Evolutionary conservation across 768 basidiomycete species (phyloP).

Genomic region (Strobilomyces confusus): DNA sequence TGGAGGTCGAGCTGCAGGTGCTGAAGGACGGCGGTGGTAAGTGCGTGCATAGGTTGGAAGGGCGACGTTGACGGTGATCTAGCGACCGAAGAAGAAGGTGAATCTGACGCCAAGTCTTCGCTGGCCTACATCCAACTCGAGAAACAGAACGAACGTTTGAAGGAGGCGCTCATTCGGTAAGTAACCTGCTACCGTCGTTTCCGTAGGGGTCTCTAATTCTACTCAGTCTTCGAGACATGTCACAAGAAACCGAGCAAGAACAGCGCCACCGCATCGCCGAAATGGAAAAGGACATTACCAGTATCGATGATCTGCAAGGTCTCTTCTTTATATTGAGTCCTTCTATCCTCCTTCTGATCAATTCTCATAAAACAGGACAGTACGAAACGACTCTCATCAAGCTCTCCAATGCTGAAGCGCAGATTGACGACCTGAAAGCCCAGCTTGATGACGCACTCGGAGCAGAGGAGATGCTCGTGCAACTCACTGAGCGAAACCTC

Average conservation of each 20-base stretch:
- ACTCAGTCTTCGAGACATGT: constrained; percentile 77
- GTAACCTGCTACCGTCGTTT: constrained; percentile 11
- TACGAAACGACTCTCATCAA: constrained; percentile 78
- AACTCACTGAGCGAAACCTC: constrained; percentile 91
- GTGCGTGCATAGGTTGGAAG: background rate
- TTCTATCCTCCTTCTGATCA: constrained; percentile 1
- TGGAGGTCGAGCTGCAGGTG: constrained; percentile 82
- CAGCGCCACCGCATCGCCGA: constrained; percentile 76
- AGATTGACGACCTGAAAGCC: constrained; percentile 89
- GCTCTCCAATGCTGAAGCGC: constrained; percentile 82
- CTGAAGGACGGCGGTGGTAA: constrained; percentile 55
- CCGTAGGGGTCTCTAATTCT: background rate
- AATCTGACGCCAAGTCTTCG: constrained; percentile 47
- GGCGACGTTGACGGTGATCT: constrained; percentile 1
- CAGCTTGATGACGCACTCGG: constrained; percentile 95
- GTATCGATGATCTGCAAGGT: constrained; percentile 81
- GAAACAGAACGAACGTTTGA: constrained; percentile 93
- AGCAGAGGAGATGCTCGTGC: constrained; percentile 94
- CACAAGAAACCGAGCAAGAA: constrained; percentile 83
- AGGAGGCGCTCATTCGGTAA: constrained; percentile 87
- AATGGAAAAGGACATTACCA: constrained; percentile 83
- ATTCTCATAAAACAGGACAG: constrained; percentile 46
- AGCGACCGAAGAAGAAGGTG: constrained; percentile 28
- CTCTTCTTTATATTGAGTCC: constrained; percentile 1
- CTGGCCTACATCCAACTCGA: constrained; percentile 82